These are phyloP conservation scores for Fusarium chlamydosporum DNA, from an alignment of 2,329 filamentous ascomycete species.

Conservation along the genomic window DNA sequence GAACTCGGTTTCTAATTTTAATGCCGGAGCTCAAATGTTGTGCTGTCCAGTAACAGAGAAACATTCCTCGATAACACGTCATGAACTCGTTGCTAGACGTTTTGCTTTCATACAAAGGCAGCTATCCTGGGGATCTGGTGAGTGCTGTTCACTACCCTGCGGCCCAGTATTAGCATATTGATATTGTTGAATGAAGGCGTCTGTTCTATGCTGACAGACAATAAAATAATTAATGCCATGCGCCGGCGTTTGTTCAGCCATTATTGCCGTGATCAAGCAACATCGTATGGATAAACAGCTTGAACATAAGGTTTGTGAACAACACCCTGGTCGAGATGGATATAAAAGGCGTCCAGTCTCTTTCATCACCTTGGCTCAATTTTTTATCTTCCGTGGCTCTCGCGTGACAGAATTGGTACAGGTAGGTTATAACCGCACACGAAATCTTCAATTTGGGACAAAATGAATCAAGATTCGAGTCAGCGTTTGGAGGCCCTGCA, in stretches of 20 bases:
- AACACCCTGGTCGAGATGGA: not conserved
- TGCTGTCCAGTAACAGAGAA: not conserved
- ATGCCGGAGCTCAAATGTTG: not conserved
- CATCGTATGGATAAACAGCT: no score
- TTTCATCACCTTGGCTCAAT: accelerated
- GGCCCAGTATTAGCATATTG: no score
- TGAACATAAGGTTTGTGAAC: not conserved
- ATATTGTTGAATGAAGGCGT: no score
- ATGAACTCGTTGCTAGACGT: no score
- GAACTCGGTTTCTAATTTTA: not conserved
- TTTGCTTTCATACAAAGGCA: no score
- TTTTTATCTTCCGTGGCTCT: accelerated
- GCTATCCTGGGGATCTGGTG: no score
- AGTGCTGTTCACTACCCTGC: no score
- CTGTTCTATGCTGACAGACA: no score
- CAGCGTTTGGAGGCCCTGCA: not conserved
- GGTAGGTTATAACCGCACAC: not conserved
- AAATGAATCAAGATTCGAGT: not conserved
- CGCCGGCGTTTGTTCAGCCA: no score
- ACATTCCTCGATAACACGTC: no score
- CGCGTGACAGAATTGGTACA: accelerated
- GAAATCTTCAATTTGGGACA: accelerated
- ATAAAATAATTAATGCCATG: no score
- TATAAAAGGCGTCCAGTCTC: not conserved
- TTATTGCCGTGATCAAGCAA: not conserved